Base-by-base conservation (phyloP, 345 rosid genomes). In the Erysimum cheiranthoides region DNA sequence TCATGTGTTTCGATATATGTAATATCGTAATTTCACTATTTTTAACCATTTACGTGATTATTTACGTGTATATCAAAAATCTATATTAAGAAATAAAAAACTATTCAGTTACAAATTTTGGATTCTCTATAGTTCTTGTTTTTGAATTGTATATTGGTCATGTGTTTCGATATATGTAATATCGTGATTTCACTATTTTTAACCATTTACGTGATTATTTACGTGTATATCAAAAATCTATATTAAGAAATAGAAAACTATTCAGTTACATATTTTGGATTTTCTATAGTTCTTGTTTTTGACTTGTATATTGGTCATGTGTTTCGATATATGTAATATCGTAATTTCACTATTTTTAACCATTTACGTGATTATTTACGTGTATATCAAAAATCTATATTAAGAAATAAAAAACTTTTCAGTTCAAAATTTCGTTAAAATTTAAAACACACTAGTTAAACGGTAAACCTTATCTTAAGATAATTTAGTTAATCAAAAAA, bases 281-380 rank as follows among this genome's bases (percentile, higher is more conserved):
- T 50, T 5, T 31, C 71, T 57, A 14, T 35, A 8, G n/a, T 47
- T 58, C 42, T 36, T 73, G 32, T 61, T 27, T 49, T 30, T 63
- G 6, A 47, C 35, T 58, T 11, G 5, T 16, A 8, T 68, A 16
- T 35, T 17, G 16, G 10, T 28, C 8, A 36, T 30, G 3, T 8
- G 27, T 67, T 49, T 66, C 32, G 21, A 34, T 32, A 47, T 16
- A 17, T 32, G 30, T 68, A 10, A 5, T 51, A 34, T 4, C 56
- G 13, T 36, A 10, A 36, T 36, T 2, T 36, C 40, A 8, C 4
- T 36, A 9, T 21, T 21, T 21, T 21, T 21, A 0, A 21, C 25
- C 25, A 21, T 21, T 21, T 21, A 21, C 25, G 25, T 21, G 1
- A 21, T 21, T 1, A 21, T 21, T 21, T 21, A 21, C 1, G 25